Evolutionary conservation across 805 yeast species (phyloP).

Genomic region (Hanseniaspora clermontiae): DNA sequence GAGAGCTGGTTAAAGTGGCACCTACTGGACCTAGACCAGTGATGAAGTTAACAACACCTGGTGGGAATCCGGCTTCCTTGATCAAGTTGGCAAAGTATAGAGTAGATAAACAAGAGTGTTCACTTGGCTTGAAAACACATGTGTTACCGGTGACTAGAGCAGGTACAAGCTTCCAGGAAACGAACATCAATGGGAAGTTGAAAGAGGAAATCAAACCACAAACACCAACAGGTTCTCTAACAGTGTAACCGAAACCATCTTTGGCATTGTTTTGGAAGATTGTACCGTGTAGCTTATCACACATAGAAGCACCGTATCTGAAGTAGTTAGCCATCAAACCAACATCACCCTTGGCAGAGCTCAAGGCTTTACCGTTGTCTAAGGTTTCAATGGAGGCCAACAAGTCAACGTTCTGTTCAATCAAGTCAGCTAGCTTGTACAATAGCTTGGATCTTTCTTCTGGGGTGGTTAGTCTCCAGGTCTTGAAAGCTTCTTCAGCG

Average conservation of each 20-base stretch:
- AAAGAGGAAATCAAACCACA: conserved; percentile 85
- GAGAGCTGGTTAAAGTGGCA: conserved; percentile 58
- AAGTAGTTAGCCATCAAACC: conserved; percentile 54
- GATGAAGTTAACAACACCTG: conserved; percentile 67
- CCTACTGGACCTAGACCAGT: conserved; percentile 70
- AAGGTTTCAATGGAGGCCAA: conserved; percentile 74
- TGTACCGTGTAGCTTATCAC: conserved; percentile 54
- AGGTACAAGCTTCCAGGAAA: conserved; percentile 80
- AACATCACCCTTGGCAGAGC: conserved; percentile 65
- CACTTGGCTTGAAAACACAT: conserved; percentile 74
- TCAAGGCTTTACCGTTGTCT: conserved; percentile 79
- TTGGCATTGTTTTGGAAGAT: conserved; percentile 45
- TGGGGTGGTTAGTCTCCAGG: conserved; percentile 65
- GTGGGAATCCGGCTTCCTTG: conserved; percentile 68
- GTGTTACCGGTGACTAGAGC: conserved; percentile 80
- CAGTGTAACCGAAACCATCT: conserved; percentile 50
- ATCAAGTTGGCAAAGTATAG: conserved; percentile 51
- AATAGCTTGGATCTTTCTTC: conserved; percentile 49
- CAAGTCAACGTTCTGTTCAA: conserved; percentile 61
- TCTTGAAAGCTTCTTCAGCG: conserved; percentile 63
- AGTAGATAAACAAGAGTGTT: conserved; percentile 75
- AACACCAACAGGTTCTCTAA: conserved; percentile 77
- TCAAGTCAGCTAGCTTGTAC: conserved; percentile 60
- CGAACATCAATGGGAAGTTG: conserved; percentile 84
- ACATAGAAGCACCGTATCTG: conserved; percentile 76